A percentile compares a stretch with the other conserved stretches of the same genome.
Conservation (phyloP, 495 filamentous ascomycete species). For the Tetracladium setigerum region DNA sequence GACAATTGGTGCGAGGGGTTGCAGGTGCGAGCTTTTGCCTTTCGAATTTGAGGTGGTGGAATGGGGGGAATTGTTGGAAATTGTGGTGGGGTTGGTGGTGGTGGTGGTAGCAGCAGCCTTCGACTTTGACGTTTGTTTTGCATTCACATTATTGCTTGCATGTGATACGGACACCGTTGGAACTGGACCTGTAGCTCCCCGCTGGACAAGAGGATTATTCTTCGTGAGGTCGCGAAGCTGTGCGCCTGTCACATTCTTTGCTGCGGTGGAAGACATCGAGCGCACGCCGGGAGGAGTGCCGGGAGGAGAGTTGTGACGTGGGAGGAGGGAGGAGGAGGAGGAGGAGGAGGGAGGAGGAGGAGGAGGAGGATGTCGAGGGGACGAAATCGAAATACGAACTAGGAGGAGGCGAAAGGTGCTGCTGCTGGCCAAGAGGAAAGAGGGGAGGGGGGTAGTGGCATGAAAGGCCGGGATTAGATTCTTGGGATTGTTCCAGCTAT, state of each 20-base stretch:
- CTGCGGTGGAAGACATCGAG: neutral
- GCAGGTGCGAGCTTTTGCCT: constrained; percentile 7
- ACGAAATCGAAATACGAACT: neutral
- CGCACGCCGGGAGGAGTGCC: neutral
- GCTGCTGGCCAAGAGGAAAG: constrained; percentile 4
- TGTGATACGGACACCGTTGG: neutral
- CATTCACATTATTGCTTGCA: neutral
- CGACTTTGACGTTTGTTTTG: no score
- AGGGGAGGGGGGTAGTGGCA: neutral
- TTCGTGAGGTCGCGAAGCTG: neutral
- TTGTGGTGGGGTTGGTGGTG: no score
- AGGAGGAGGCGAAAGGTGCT: constrained; percentile 5
- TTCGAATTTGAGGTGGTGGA: no score
- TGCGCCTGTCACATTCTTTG: neutral
- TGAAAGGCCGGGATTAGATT: no score
- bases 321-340: constrained; percentile 1
- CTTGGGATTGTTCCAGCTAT: no score
- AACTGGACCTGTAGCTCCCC: neutral
- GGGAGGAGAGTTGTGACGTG: neutral
- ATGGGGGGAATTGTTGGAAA: no score
- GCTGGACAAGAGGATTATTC: neutral
- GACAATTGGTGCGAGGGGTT: constrained; percentile 17
- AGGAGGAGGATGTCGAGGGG: neutral
- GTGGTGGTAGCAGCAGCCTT: no score
- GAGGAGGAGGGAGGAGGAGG: neutral